Evolutionary conservation across 202 grass and related monocot genomes (phyloP), one percentile per base, ranked within the genome.

Genomic region (Eragrostis tef): DNA sequence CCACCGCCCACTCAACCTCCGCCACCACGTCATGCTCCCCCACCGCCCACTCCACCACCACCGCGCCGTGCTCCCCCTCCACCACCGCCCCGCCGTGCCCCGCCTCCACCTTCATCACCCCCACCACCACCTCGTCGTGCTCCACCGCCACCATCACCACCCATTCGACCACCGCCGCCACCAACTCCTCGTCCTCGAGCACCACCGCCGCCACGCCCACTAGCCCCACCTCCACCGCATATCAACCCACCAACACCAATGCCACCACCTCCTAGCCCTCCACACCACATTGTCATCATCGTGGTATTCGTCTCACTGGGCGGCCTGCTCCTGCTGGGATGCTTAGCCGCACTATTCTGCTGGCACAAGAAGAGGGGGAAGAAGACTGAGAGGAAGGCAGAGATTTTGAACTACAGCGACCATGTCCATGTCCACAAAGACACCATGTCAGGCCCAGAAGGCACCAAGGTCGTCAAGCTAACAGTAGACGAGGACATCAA

Each of bases 401-500:
- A 93, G 85, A 20, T 85, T 3, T 46, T 90, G 20, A 93, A 91
- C 72, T 77, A 83, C 11, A 86, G 90, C 39, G 95, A 93, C 62
- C 92, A 79, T 24, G 79, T 84, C 42, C 92, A 87, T 42, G 76
- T 98, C 61, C 70, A 89, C 52, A 90, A 90, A 70, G 70, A 79
- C 0, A 74, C 85, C 36, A 17, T 86, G 13, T 75, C 88, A 2
- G 88, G 85, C 0, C 80, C 87, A 1, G 73, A 83, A 3, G 88
- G 92, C 9, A 52, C 71, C 27, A 80, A 84, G 39, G 25, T 67
- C 4, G 66, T 83, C 51, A 71, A 64, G 17, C 24, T 91, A 11
- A 66, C 84, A 9, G 46, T 95, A 1, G 96, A 95, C 12, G 92
- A 98, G 81, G 96, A 95, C 47, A 16, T 95, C 43, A 91, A 73